phyloP scores from a whole-genome alignment of 177 flowering plant species.

The Vitis hybrid region DNA sequence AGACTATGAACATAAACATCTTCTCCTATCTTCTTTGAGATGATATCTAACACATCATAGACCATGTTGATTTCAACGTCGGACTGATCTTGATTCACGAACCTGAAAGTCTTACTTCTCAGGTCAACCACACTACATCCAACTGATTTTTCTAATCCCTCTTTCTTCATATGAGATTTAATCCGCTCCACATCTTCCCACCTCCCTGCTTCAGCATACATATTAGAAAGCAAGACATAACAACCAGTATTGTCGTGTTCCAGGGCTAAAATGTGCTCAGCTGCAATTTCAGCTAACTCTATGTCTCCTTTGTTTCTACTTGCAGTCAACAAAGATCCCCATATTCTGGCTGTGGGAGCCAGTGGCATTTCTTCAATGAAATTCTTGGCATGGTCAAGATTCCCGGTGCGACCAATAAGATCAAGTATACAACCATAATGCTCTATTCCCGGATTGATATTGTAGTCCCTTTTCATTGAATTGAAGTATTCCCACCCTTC shows the following conservation, averaged over 20 bases:
- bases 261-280: constrained; percentile 36
- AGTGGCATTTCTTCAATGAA: constrained; percentile 60
- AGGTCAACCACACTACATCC: constrained; percentile 44
- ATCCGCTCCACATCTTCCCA: constrained; percentile 65
- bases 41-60: constrained; percentile 41
- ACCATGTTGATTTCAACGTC: constrained; percentile 32
- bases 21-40: constrained; percentile 39
- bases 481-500: constrained; percentile 65
- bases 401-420: constrained; percentile 62
- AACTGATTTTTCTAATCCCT: constrained; percentile 40
- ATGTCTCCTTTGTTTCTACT: constrained; percentile 47
- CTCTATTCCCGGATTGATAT: constrained; percentile 57
- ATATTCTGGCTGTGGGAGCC: constrained; percentile 53
- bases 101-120: constrained; percentile 32
- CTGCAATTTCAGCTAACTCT: constrained; percentile 54
- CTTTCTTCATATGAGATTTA: constrained; percentile 40
- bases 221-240: constrained; percentile 60
- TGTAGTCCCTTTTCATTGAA: constrained; percentile 48
- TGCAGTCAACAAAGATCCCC: constrained; percentile 69
- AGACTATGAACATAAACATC: constrained; percentile 13
- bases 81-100: constrained; percentile 49
- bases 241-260: constrained; percentile 59
- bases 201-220: constrained; percentile 70
- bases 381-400: constrained; percentile 40
- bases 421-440: constrained; percentile 76